Evolutionary conservation across 2,329 filamentous ascomycete species (phyloP), one percentile per base, ranked within the genome.

Genomic region (Zasmidium cellare): DNA sequence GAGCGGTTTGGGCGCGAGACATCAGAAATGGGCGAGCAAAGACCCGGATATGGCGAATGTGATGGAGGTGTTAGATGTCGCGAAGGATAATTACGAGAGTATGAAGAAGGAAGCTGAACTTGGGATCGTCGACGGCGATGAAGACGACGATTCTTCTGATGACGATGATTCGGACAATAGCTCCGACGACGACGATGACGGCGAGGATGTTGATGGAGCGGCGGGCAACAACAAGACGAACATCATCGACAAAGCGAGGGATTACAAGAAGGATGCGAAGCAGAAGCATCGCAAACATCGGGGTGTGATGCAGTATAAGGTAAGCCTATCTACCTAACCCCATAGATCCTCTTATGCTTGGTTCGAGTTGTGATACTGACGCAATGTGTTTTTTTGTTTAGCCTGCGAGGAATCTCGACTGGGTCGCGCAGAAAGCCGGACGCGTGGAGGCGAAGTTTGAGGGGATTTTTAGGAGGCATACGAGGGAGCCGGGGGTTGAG

Each of bases 271-370:
- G 57, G 77, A 86, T 64, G 77, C 80, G 62, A 83, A 82, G 71
- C 79, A 83, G 59, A 74, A 88, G 62, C 86, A 90, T 71, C 77
- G 87, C 50, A 82, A 83, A 68, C 86, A 91, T 67, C 76, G 86
- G 20, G 88, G 88, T 0, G 69, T 88, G 44, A 91, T 91, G 88
- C 88, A 91, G 74, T 91, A 87, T 85, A 82, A 81, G 68, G 70
- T 68, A 57, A 61, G 68, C n/a, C n/a, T n/a, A n/a, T n/a, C n/a
- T n/a, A n/a, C n/a, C n/a, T n/a, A n/a, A n/a, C n/a, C n/a, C n/a
- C n/a, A n/a, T n/a, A n/a, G n/a, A n/a, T n/a, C n/a, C n/a, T n/a
- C n/a, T n/a, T n/a, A n/a, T n/a, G n/a, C n/a, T n/a, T n/a, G n/a
- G n/a, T n/a, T n/a, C n/a, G n/a, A n/a, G n/a, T n/a, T n/a, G n/a